A percentile compares a stretch with the other conserved stretches of the same genome.
Conservation (phyloP, 176 grass and related monocot genomes). For the Carex cristatella region DNA sequence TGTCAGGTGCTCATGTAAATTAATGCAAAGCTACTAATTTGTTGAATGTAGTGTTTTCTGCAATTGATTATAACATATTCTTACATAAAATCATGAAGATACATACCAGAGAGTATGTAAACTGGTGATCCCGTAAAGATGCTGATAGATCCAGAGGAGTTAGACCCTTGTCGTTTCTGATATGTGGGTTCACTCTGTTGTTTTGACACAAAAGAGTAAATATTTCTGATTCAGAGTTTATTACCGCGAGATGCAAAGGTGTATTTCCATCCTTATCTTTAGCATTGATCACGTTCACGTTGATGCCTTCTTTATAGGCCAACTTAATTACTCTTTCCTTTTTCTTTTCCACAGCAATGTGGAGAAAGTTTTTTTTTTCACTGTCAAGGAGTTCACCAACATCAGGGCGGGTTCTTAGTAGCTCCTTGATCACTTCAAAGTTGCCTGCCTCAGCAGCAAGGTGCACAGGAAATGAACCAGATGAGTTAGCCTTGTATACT, state of each 20-base stretch:
- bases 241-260: slow-evolving; percentile 58
- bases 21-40: not conserved
- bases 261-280: slow-evolving; percentile 65
- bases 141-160: slow-evolving; percentile 59
- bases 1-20: not conserved
- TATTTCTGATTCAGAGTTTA: slow-evolving; percentile 36
- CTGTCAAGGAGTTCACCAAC: slow-evolving; percentile 51
- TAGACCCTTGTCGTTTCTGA: slow-evolving; percentile 46
- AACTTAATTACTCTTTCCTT: slow-evolving; percentile 30
- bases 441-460: slow-evolving; percentile 51
- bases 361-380: slow-evolving; percentile 59
- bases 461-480: slow-evolving; percentile 59
- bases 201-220: slow-evolving; percentile 42
- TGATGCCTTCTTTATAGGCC: not conserved
- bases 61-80: slow-evolving; percentile 29
- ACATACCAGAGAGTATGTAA: not conserved
- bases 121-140: slow-evolving; percentile 23
- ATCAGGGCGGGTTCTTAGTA: slow-evolving; percentile 42
- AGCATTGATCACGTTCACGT: slow-evolving; percentile 18
- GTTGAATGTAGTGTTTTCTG: not conserved
- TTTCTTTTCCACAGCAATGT: slow-evolving; percentile 42
- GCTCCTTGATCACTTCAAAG: slow-evolving; percentile 35
- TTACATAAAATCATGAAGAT: slow-evolving; percentile 38
- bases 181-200: slow-evolving; percentile 35
- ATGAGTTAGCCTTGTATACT: not conserved